phyloP scores from a whole-genome alignment of 768 basidiomycete species.

The Kwoniella sp. region DNA sequence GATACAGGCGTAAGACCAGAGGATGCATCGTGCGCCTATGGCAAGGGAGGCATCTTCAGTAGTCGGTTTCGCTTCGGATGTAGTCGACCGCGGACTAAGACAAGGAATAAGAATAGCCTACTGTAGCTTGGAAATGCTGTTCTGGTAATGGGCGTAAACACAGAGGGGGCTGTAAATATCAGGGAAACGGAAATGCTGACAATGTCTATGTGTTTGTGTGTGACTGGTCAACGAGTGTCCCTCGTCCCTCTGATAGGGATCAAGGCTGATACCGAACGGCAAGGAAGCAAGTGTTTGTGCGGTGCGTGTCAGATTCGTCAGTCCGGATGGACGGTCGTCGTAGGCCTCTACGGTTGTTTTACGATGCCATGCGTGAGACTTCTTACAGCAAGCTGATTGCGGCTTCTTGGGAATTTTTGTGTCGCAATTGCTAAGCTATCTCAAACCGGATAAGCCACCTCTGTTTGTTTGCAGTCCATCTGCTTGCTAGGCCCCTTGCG shows the following conservation, averaged over 20 bases:
- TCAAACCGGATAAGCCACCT: slow-evolving; percentile 5
- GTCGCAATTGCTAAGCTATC: neutral
- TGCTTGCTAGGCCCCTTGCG: neutral
- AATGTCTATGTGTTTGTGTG: neutral
- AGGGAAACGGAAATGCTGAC: neutral
- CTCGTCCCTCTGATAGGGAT: no score
- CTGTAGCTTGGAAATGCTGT: neutral
- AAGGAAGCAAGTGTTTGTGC: neutral
- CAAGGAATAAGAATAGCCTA: slow-evolving; percentile 2
- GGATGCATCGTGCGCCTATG: neutral
- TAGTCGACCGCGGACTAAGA: neutral
- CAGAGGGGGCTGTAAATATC: slow-evolving; percentile 1
- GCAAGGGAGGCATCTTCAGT: no score
- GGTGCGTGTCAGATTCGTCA: neutral
- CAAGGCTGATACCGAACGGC: neutral
- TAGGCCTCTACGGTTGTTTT: neutral
- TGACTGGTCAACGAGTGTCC: no score
- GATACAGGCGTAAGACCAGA: neutral
- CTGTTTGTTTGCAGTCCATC: no score
- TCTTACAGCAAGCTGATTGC: neutral
- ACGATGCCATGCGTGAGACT: neutral
- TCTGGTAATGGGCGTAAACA: neutral
- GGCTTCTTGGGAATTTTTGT: neutral
- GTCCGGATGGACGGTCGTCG: neutral
- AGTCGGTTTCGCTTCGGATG: neutral